These are phyloP conservation scores for Eleusine indica DNA, from an alignment of 176 grass and related monocot species.

Conservation along the genomic window DNA sequence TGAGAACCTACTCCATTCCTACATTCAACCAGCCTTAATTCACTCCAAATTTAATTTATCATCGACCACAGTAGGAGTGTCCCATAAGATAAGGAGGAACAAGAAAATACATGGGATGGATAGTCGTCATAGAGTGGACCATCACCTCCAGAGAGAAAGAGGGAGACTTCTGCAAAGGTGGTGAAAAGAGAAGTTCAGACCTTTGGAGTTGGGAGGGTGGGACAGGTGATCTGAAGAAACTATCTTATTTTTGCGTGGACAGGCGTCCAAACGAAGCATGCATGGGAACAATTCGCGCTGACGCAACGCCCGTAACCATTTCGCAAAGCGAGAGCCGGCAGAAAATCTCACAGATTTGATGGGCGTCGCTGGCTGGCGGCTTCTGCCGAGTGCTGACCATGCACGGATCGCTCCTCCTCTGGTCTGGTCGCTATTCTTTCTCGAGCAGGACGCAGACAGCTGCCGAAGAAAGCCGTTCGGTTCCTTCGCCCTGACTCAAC, in stretches of 20 bases:
- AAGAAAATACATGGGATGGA: background rate
- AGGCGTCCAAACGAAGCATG: constrained; percentile 34
- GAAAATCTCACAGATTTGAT: constrained; percentile 44
- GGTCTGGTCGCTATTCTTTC: too few relatives aligned
- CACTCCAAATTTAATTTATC: background rate
- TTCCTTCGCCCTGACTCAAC: constrained; percentile 42
- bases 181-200: background rate
- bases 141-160: background rate
- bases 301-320: constrained; percentile 31
- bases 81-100: background rate
- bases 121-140: background rate
- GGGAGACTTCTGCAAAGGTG: background rate
- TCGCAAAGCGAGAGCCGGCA: constrained; percentile 15
- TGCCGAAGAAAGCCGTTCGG: constrained; percentile 15
- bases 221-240: constrained; percentile 53
- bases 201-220: constrained; percentile 41
- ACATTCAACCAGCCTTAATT: background rate
- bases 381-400: constrained; percentile 9
- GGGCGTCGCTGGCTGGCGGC: constrained; percentile 12
- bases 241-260: constrained; percentile 48
- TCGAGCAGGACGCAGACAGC: constrained; percentile 9
- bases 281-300: constrained; percentile 25
- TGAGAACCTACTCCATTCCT: background rate
- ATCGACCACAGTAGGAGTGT: background rate
- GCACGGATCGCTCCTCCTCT: background rate